These are phyloP conservation scores for Calonectria naviculata DNA, from an alignment of 2,329 filamentous ascomycete species.

Conservation along the genomic window DNA sequence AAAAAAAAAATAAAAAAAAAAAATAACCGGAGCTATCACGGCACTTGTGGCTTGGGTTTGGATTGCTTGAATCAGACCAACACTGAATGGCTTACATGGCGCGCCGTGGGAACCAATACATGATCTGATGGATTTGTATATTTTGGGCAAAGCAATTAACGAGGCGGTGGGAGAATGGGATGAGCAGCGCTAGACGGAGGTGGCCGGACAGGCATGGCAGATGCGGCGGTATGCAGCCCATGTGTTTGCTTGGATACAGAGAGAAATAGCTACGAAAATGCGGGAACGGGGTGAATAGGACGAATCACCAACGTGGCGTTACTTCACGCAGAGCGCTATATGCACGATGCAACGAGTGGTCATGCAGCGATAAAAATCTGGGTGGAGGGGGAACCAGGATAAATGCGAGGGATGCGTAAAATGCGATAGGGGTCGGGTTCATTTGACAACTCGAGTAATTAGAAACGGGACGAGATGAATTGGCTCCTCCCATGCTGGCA, in stretches of 20 bases:
- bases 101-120: neutral
- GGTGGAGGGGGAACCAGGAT: neutral
- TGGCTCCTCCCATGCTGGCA: too few species aligned
- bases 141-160: neutral
- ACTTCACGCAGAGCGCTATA: conserved; percentile 9
- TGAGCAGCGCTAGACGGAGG: conserved; percentile 1
- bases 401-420: neutral
- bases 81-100: neutral
- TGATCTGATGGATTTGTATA: neutral
- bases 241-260: conserved; percentile 8
- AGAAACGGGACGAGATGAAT: neutral
- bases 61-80: neutral
- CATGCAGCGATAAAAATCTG: conserved; percentile 11
- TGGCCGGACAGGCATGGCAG: conserved; percentile 16
- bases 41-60: neutral
- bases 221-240: neutral
- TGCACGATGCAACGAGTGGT: conserved; percentile 14
- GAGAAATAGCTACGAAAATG: conserved; percentile 3
- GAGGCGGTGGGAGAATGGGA: conserved; percentile 1
- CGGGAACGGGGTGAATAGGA: neutral
- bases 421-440: neutral
- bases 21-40: neutral
- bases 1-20: too few species aligned
- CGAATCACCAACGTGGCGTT: conserved; percentile 11
- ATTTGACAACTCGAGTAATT: neutral